Percentiles rank a stretch among this genome's conserved stretches.
These are phyloP conservation scores for Calamus simplicifolius DNA, from an alignment of 176 grass and related monocot genomes.

Conservation along the genomic window DNA sequence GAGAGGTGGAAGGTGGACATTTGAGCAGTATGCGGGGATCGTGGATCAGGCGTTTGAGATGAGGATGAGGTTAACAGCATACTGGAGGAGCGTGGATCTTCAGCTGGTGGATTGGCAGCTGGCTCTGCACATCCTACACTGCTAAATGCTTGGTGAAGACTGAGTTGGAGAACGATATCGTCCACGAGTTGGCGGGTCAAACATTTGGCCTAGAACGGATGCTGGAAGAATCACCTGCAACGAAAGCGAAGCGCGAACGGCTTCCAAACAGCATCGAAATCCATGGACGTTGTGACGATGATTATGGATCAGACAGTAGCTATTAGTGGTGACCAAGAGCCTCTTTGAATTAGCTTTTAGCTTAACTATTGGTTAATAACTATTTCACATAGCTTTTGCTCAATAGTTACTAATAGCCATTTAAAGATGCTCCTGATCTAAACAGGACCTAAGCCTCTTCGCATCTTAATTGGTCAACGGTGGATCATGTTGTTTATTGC, in stretches of 20 bases:
- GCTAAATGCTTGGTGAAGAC: slow-evolving; percentile 31
- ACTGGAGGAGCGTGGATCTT: slow-evolving; percentile 45
- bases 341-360: no score
- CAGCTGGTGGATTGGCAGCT: slow-evolving; percentile 36
- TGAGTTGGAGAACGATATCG: slow-evolving; percentile 26
- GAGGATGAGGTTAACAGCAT: slow-evolving; percentile 23
- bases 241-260: slow-evolving; percentile 13
- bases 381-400: no score
- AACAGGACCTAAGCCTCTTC: no score
- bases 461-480: no score
- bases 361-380: no score
- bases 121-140: slow-evolving; percentile 28
- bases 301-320: slow-evolving; percentile 27
- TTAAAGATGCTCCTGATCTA: no score
- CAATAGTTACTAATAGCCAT: no score
- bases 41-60: slow-evolving; percentile 38
- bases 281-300: slow-evolving; percentile 23
- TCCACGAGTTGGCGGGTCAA: slow-evolving; percentile 16
- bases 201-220: slow-evolving; percentile 22
- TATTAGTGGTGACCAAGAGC: neutral
- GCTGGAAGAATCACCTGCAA: slow-evolving; percentile 26
- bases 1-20: slow-evolving; percentile 29
- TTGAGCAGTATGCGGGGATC: neutral
- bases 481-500: no score
- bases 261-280: slow-evolving; percentile 39